Evolutionary conservation across 352 stramenopile species (phyloP).

Genomic region (Globisporangium nodosum): DNA sequence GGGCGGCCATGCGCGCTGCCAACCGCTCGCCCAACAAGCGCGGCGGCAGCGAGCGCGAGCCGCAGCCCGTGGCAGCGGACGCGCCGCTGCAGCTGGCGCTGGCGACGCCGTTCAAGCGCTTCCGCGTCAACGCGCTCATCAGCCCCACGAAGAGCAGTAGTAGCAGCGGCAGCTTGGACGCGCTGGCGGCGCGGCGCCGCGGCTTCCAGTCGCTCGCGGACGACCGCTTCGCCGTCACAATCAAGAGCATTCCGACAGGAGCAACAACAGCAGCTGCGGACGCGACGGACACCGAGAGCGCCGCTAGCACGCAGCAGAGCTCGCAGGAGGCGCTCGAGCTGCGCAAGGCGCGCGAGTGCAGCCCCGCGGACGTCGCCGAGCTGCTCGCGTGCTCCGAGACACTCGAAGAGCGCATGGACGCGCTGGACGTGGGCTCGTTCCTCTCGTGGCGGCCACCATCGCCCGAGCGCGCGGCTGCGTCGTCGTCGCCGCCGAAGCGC

Average conservation of each 20-base stretch:
- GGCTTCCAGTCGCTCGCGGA: constrained; percentile 10
- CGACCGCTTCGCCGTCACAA: neutral
- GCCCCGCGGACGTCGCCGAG: constrained; percentile 8
- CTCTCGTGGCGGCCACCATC: neutral
- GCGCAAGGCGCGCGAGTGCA: constrained; percentile 5
- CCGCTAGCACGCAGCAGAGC: constrained; percentile 4
- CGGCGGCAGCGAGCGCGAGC: neutral
- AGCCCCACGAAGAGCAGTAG: constrained; percentile 4
- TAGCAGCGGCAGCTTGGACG: neutral
- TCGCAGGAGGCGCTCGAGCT: constrained; percentile 1
- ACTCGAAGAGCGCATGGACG: constrained; percentile 13
- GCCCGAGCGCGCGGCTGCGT: neutral
- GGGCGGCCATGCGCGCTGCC: constrained; percentile 7
- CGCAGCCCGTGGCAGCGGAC: neutral
- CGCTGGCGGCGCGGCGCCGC: neutral
- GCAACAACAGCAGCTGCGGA: neutral
- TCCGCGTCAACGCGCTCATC: constrained; percentile 9
- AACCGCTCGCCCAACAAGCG: constrained; percentile 14
- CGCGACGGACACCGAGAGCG: neutral
- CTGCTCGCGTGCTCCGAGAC: constrained; percentile 13
- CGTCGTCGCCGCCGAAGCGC: neutral
- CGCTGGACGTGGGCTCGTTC: constrained; percentile 10
- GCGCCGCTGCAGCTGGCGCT: neutral
- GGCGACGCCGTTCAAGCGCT: constrained; percentile 13
- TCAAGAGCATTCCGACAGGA: constrained; percentile 1